These are phyloP conservation scores for Nicotiana obtusifolia DNA, from an alignment of 257 asterid genomes.

Conservation along the genomic window DNA sequence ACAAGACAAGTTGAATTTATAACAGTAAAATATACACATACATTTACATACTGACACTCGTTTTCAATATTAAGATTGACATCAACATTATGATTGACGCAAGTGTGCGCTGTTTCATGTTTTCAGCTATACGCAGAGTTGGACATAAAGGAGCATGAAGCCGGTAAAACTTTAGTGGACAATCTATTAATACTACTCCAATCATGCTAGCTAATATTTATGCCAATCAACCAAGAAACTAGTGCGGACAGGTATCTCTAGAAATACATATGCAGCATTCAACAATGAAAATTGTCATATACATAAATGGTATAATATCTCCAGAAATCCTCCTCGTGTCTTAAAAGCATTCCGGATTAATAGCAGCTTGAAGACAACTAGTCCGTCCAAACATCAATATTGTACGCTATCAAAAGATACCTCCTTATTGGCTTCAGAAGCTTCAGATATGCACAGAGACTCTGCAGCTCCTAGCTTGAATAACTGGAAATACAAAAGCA, in stretches of 20 bases:
- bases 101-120: neutral
- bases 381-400: neutral
- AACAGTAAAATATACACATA: neutral
- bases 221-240: neutral
- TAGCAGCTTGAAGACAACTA: neutral
- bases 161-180: neutral
- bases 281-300: slow-evolving; percentile 12
- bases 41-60: neutral
- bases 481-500: slow-evolving; percentile 46
- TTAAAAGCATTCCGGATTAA: neutral
- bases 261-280: neutral
- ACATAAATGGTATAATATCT: neutral
- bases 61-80: neutral
- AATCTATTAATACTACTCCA: neutral
- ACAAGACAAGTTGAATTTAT: too few species aligned
- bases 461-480: slow-evolving; percentile 62
- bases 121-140: neutral
- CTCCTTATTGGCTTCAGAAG: slow-evolving; percentile 60
- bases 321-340: neutral
- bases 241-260: too few species aligned
- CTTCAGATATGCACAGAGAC: slow-evolving; percentile 66
- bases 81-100: neutral
- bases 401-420: slow-evolving; percentile 15
- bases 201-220: neutral
- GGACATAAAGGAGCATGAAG: neutral